Evolutionary conservation across 805 yeast species (phyloP).

Genomic region (Ogataea polymorpha): DNA sequence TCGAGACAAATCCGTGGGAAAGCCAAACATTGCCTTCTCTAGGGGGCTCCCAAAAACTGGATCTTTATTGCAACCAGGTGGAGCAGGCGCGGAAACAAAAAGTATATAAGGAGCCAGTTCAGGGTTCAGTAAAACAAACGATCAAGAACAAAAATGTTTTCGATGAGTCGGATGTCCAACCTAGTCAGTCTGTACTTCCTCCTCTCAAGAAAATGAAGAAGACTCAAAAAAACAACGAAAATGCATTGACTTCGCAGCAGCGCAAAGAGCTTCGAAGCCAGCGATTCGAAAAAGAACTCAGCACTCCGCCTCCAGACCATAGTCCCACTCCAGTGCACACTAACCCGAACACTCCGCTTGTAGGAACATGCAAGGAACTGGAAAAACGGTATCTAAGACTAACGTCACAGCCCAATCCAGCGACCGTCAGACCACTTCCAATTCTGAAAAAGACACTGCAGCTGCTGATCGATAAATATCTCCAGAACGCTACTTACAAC

Average conservation of each 20-base stretch:
- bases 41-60: slow-evolving; percentile 12
- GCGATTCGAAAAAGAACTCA: slow-evolving; percentile 43
- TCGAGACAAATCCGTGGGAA: slow-evolving; percentile 55
- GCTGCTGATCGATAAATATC: slow-evolving; percentile 51
- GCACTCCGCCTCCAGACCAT: slow-evolving; percentile 14
- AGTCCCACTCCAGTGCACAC: slow-evolving; percentile 4
- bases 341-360: slow-evolving; percentile 28
- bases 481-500: slow-evolving; percentile 54
- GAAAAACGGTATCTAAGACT: slow-evolving; percentile 81
- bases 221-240: slow-evolving; percentile 19
- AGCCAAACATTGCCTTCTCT: slow-evolving; percentile 47
- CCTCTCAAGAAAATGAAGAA: slow-evolving; percentile 15
- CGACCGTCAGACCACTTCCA: slow-evolving; percentile 68
- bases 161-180: slow-evolving; percentile 8
- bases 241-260: slow-evolving; percentile 24
- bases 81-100: slow-evolving; percentile 1
- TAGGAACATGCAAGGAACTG: slow-evolving; percentile 63
- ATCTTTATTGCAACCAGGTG: slow-evolving; percentile 20
- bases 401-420: slow-evolving; percentile 90
- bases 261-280: slow-evolving; percentile 44
- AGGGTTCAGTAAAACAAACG: slow-evolving; percentile 1
- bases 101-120: slow-evolving; percentile 6
- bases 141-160: slow-evolving; percentile 13
- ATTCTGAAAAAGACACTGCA: slow-evolving; percentile 58
- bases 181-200: slow-evolving; percentile 6